Percentiles rank a stretch among this genome's conserved stretches.
Conservation (phyloP, 169 alveolate species). For the Plasmodium coatneyi region DNA sequence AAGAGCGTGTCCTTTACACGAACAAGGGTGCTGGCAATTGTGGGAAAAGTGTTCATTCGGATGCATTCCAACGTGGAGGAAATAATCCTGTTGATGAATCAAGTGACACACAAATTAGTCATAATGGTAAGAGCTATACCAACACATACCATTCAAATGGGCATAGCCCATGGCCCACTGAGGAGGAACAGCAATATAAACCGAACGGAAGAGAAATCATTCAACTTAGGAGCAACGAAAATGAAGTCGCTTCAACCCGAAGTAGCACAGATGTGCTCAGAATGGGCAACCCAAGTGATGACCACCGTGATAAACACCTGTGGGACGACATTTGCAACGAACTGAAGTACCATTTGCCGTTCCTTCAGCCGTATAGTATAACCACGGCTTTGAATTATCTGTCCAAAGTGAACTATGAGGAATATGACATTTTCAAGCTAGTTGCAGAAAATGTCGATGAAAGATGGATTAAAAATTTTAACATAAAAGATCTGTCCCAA, state of each 20-base stretch:
- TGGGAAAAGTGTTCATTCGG: neutral
- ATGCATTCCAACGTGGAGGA: neutral
- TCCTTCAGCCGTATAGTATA: constrained; percentile 72
- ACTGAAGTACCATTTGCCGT: constrained; percentile 60
- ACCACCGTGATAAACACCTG: neutral
- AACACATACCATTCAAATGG: neutral
- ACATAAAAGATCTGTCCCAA: constrained; percentile 65
- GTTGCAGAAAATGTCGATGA: constrained; percentile 65
- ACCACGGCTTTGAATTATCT: constrained; percentile 52
- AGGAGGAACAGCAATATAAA: neutral
- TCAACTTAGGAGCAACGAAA: neutral
- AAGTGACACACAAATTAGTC: neutral
- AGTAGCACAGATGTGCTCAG: neutral
- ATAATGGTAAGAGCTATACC: neutral
- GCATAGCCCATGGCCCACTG: neutral
- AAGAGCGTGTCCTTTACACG: neutral
- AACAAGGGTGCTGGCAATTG: neutral
- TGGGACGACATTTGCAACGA: constrained; percentile 67
- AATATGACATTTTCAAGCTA: constrained; percentile 58
- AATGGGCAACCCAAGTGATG: neutral
- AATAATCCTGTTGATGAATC: neutral
- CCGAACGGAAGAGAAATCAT: neutral
- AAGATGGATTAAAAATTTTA: constrained; percentile 75
- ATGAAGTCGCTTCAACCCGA: neutral
- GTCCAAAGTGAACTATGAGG: constrained; percentile 73